phyloP scores from a whole-genome alignment of 176 grass and related monocot genomes.

The Oryza officinalis region DNA sequence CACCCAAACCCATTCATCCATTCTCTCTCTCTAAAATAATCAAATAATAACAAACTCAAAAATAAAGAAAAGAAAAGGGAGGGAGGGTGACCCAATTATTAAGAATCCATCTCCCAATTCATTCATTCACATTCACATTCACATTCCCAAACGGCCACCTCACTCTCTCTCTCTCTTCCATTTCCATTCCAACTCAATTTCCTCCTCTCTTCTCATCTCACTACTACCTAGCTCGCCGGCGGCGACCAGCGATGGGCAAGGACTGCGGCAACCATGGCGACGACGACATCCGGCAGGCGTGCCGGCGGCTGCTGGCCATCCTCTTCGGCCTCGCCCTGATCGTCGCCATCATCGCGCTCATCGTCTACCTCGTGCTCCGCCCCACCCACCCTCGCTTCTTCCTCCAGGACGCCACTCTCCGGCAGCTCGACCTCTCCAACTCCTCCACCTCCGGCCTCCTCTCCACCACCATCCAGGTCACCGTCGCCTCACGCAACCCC shows the following conservation, averaged over 20 bases:
- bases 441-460: conserved; percentile 34
- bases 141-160: background rate
- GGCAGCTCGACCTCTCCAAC: conserved; percentile 46
- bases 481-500: conserved; percentile 78
- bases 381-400: conserved; percentile 80
- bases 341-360: conserved; percentile 50
- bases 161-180: background rate
- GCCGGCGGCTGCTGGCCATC: background rate
- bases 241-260: conserved; percentile 43
- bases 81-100: background rate
- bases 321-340: conserved; percentile 32
- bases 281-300: conserved; percentile 27
- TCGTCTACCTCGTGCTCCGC: conserved; percentile 69
- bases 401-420: conserved; percentile 69
- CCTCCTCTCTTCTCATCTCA: background rate
- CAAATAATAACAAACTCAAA: background rate
- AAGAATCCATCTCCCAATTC: background rate
- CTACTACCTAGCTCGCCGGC: background rate
- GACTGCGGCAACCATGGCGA: conserved; percentile 62
- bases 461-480: conserved; percentile 59
- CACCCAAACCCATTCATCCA: background rate
- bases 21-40: background rate
- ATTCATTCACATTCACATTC: background rate
- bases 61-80: background rate
- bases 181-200: too few relatives aligned